Conservation (phyloP, 345 rosid species). For the Excoecaria agallocha region DNA sequence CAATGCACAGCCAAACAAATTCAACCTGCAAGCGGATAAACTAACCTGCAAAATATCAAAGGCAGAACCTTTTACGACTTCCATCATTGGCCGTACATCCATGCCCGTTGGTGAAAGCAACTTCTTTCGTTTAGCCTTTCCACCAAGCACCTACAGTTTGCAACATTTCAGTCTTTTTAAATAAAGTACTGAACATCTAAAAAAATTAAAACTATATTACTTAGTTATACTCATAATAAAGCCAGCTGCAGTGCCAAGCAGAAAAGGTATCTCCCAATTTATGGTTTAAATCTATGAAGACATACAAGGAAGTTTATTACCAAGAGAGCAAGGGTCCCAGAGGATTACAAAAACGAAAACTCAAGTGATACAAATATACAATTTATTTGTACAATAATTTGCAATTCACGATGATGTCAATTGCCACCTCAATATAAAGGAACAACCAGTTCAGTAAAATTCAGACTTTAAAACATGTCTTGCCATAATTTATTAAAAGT, state of each 20-base stretch:
- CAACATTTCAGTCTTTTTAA: neutral
- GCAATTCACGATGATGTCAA: neutral
- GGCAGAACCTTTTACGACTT: slow-evolving; percentile 88
- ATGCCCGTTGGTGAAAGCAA: slow-evolving; percentile 75
- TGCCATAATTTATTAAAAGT: neutral
- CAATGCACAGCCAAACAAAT: neutral
- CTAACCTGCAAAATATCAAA: slow-evolving; percentile 79
- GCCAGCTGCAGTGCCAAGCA: neutral
- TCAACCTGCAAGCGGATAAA: neutral
- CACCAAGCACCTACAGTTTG: slow-evolving; percentile 63
- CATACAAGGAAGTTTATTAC: neutral
- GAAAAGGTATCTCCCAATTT: slow-evolving; percentile 1
- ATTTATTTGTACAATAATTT: neutral
- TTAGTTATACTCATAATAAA: neutral
- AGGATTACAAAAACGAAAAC: neutral
- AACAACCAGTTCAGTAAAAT: neutral
- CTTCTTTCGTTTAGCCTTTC: slow-evolving; percentile 84
- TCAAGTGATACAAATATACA: neutral
- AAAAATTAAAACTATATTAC: neutral
- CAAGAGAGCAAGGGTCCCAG: neutral
- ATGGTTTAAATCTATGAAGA: neutral
- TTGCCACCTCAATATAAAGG: neutral
- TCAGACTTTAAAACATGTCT: neutral
- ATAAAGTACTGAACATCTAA: neutral
- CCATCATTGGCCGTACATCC: slow-evolving; percentile 97